Evolutionary conservation across 2,329 filamentous ascomycete species (phyloP), one percentile per base, ranked within the genome.

Genomic region (Aspergillus jensenii): DNA sequence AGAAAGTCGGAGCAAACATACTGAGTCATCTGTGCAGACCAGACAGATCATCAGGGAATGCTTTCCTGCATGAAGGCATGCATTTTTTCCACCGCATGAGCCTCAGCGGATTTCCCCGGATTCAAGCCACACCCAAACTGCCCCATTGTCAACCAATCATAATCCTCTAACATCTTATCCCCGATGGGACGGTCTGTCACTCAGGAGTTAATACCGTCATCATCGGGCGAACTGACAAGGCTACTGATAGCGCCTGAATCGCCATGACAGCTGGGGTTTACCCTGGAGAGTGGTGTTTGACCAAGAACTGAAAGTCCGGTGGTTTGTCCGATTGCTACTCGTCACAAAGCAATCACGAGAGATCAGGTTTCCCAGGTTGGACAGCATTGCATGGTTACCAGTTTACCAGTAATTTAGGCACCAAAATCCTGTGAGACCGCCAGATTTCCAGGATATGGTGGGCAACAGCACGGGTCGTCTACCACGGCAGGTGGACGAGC

Each of bases 71-170:
- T 37, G 23, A 19, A 8, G 52, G 27, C 37, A 33, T 55, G 47
- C 54, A 44, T 33, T 7, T 17, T 37, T 49, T 49, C 35, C 14
- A n/a, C 52, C n/a, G 41, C 11, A 52, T 25, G 49, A 53, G 44
- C 55, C 48, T 37, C 37, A 47, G 33, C 19, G 27, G 50, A 43
- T 43, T 60, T 60, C 58, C 58, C 58, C 58, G 48, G 58, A 60
- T 55, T 57, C 31, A 60, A 31, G 58, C 58, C 55, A 60, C 58
- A 51, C 27, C 41, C 27, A 17, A 23, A 50, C 40, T 55, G 58
- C 50, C 51, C 52, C 55, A 58, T 3, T 25, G 6, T 21, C 15
- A 23, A 17, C 56, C 51, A 58, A 58, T 58, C 56, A 46, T 17
- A 49, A 44, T 19, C 9, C 46, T 46, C 50, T 15, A 7, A 14